phyloP scores from a whole-genome alignment of 257 asterid species.

The Datura wrightii region DNA sequence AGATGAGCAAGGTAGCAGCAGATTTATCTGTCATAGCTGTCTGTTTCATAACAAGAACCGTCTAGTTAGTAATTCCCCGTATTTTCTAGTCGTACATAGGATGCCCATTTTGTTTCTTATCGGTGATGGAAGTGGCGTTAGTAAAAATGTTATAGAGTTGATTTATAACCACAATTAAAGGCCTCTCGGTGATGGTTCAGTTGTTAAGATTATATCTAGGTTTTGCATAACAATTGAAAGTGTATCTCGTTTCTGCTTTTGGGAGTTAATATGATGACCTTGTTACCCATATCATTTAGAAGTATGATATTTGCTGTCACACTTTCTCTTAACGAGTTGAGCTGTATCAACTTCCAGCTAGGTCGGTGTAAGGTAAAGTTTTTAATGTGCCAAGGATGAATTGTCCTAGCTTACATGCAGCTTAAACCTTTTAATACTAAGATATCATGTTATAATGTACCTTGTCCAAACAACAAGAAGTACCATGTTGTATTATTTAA shows the following conservation, averaged over 20 bases:
- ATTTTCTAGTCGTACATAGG: not conserved
- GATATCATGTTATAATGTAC: slow-evolving; percentile 6
- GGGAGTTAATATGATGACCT: slow-evolving; percentile 9
- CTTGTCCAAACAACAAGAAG: slow-evolving; percentile 11
- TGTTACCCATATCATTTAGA: not conserved
- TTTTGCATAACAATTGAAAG: slow-evolving; percentile 13
- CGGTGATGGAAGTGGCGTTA: not conserved
- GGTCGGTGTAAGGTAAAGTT: not conserved
- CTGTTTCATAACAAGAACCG: not conserved
- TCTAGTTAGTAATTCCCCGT: not conserved
- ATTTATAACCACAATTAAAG: not conserved
- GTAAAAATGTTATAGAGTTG: slow-evolving; percentile 18
- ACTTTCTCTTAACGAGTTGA: not conserved
- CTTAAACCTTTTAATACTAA: not conserved
- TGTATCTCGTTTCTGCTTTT: not conserved
- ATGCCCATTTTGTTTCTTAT: not conserved
- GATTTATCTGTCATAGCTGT: not conserved
- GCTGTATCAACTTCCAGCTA: not conserved
- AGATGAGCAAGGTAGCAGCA: not conserved
- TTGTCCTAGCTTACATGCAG: not conserved
- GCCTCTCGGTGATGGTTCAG: not conserved
- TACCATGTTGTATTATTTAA: not conserved
- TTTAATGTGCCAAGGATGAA: not conserved
- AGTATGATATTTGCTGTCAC: not conserved
- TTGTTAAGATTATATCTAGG: slow-evolving; percentile 1